phyloP scores from a whole-genome alignment of 495 filamentous ascomycete genomes.

The Penicillium simplicissimum region DNA sequence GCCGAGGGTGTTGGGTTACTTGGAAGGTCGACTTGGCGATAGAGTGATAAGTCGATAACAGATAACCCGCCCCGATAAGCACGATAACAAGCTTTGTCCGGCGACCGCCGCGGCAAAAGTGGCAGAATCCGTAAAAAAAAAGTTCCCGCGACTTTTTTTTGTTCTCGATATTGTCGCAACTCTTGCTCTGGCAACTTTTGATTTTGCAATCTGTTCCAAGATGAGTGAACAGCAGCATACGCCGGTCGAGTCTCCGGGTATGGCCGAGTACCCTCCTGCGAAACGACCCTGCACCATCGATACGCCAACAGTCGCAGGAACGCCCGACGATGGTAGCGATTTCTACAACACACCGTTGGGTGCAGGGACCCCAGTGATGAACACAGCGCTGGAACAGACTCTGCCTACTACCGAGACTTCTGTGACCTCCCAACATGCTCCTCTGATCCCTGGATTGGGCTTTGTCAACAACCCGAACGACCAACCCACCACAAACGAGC shows the following conservation, averaged over 20 bases:
- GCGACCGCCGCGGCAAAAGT: conserved; percentile 35
- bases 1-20: conserved; percentile 2
- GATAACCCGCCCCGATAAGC: conserved; percentile 4
- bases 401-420: conserved; percentile 11
- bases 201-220: conserved; percentile 9
- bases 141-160: conserved; percentile 31
- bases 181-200: conserved; percentile 3
- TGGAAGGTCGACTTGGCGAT: conserved; percentile 14
- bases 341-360: conserved; percentile 44
- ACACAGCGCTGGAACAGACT: conserved; percentile 4
- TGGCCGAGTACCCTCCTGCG: conserved; percentile 24
- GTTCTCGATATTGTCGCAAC: not conserved
- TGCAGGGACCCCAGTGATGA: conserved; percentile 28
- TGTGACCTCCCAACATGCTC: conserved; percentile 16
- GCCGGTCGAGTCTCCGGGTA: conserved; percentile 10
- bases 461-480: conserved; percentile 34
- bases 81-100: conserved; percentile 19
- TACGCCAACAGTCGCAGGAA: conserved; percentile 38
- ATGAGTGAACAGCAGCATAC: conserved; percentile 49
- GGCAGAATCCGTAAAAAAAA: conserved; percentile 41
- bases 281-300: conserved; percentile 32
- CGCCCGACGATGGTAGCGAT: conserved; percentile 44
- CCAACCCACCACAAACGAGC: conserved; percentile 20
- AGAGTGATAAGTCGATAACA: conserved; percentile 33
- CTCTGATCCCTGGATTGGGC: conserved; percentile 44